These are phyloP conservation scores for Gnaphalium uliginosum DNA, from an alignment of 129 eudicot species.

Conservation along the genomic window DNA sequence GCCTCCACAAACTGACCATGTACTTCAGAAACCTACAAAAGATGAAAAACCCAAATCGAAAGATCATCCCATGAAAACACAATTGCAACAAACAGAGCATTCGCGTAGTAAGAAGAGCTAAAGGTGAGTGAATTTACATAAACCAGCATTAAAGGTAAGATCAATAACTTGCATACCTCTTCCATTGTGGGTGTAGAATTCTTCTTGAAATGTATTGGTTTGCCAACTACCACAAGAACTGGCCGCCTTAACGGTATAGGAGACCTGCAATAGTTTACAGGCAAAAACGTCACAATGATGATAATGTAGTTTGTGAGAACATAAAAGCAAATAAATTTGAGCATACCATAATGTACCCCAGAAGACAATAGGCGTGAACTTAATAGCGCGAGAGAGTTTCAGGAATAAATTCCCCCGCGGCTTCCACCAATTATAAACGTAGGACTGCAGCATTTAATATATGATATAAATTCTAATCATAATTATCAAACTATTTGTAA, in stretches of 20 bases:
- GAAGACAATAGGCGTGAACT: conserved; percentile 72
- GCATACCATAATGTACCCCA: conserved; percentile 94
- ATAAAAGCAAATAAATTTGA: neutral
- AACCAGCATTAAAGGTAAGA: conserved; percentile 6
- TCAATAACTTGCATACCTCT: conserved; percentile 57
- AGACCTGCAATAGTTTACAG: conserved; percentile 52
- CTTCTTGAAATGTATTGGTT: conserved; percentile 63
- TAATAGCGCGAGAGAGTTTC: conserved; percentile 71
- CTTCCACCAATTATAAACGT: conserved; percentile 96
- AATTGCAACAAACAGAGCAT: neutral
- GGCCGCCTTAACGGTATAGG: conserved; percentile 73
- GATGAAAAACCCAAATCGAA: conserved; percentile 5
- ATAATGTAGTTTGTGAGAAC: neutral
- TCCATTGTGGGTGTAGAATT: conserved; percentile 64
- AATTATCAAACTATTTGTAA: neutral
- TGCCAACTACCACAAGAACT: conserved; percentile 88
- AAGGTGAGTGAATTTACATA: neutral
- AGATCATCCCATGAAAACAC: neutral
- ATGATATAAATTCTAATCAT: neutral
- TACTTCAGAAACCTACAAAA: conserved; percentile 62
- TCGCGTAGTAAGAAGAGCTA: neutral
- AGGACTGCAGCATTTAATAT: conserved; percentile 49
- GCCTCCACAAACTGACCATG: conserved; percentile 74
- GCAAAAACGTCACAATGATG: neutral
- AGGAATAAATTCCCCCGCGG: conserved; percentile 61